These are phyloP conservation scores for Carex parvula DNA, from an alignment of 176 grass and related monocot genomes.

Conservation along the genomic window DNA sequence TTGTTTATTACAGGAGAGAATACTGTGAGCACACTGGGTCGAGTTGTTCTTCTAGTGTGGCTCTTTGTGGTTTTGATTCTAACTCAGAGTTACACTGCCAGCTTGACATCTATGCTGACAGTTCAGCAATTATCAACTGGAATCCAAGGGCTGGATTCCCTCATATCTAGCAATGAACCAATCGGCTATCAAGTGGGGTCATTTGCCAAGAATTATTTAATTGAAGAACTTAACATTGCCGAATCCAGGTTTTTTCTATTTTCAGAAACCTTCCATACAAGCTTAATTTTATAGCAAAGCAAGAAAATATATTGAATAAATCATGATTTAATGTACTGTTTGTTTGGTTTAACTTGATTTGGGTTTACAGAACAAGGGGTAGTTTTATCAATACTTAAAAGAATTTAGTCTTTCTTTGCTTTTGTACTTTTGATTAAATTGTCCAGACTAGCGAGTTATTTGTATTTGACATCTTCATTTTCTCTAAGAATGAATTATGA, in stretches of 20 bases:
- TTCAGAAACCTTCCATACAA: conserved; percentile 8
- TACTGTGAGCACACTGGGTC: conserved; percentile 69
- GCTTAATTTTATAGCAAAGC: not conserved
- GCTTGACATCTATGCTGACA: conserved; percentile 89
- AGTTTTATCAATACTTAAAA: not conserved
- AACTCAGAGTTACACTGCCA: conserved; percentile 92
- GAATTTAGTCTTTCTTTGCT: not conserved
- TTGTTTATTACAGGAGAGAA: conserved; percentile 67
- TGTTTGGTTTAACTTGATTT: not conserved
- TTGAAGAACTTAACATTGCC: conserved; percentile 60
- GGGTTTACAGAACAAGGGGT: not conserved
- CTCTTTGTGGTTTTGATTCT: conserved; percentile 90
- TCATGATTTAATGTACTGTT: not conserved
- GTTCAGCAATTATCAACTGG: conserved; percentile 87
- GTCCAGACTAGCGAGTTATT: too few species aligned
- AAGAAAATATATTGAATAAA: not conserved
- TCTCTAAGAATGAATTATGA: too few species aligned
- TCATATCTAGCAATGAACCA: conserved; percentile 50
- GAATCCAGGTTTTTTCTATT: conserved; percentile 41
- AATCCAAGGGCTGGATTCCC: conserved; percentile 65
- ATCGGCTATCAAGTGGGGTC: conserved; percentile 85
- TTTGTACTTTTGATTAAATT: too few species aligned
- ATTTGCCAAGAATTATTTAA: conserved; percentile 80
- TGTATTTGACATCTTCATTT: too few species aligned
- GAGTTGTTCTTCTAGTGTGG: conserved; percentile 85